Percentiles rank a stretch among this genome's conserved stretches.
These are phyloP conservation scores for Schwanniomyces etchellsii DNA, from an alignment of 1,139 yeast genomes.

Conservation along the genomic window DNA sequence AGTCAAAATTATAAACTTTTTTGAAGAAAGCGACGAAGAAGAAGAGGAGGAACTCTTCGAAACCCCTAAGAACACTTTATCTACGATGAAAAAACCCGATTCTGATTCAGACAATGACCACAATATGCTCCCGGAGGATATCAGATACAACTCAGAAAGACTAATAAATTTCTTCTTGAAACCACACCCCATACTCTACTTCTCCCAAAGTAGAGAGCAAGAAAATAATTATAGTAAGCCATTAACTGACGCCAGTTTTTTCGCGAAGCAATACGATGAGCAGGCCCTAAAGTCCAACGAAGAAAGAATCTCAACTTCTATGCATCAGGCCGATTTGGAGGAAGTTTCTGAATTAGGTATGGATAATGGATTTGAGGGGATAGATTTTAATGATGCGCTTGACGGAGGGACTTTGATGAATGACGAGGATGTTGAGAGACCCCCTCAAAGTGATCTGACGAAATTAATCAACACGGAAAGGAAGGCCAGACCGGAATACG, in stretches of 20 bases:
- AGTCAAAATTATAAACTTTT: conserved; percentile 44
- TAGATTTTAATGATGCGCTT: conserved; percentile 43
- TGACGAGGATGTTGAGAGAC: conserved; percentile 14
- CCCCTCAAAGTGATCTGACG: conserved; percentile 14
- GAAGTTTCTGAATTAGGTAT: conserved; percentile 36
- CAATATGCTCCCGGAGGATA: conserved; percentile 66
- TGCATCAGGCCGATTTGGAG: conserved; percentile 42
- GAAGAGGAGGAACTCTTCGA: conserved; percentile 49
- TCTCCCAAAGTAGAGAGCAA: conserved; percentile 12
- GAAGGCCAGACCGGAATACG: conserved; percentile 52
- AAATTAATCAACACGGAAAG: conserved; percentile 35
- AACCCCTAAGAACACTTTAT: conserved; percentile 28
- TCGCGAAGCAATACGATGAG: conserved; percentile 62
- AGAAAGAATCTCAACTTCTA: conserved; percentile 34
- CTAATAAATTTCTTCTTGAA: conserved; percentile 66
- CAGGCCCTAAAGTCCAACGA: conserved; percentile 18
- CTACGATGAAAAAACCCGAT: conserved; percentile 23
- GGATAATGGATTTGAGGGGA: conserved; percentile 35
- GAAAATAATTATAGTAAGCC: too few species aligned
- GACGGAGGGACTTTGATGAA: conserved; percentile 19
- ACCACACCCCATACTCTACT: conserved; percentile 42
- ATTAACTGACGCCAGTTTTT: conserved; percentile 63
- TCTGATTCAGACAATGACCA: conserved; percentile 26
- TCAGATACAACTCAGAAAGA: conserved; percentile 63
- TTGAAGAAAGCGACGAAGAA: conserved; percentile 33